phyloP scores from a whole-genome alignment of 495 filamentous ascomycete genomes.

The Pseudoneurospora amorphoporcata region DNA sequence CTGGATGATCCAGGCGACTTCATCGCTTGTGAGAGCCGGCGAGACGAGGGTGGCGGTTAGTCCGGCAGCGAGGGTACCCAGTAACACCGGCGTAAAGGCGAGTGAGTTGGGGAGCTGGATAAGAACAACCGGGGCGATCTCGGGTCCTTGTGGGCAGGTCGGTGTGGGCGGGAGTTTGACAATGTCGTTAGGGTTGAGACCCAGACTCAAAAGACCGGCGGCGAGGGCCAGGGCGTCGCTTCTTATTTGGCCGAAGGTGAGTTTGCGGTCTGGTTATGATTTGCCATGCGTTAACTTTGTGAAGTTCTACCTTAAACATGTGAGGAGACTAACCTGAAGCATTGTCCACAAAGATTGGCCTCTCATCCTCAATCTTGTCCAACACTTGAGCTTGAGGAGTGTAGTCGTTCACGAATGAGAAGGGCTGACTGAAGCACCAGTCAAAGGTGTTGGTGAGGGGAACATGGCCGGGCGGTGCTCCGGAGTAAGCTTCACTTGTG shows the following conservation, averaged over 20 bases:
- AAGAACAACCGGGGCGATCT: conserved; percentile 24
- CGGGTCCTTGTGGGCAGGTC: conserved; percentile 17
- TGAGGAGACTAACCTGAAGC: conserved; percentile 8
- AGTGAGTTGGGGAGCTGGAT: conserved; percentile 26
- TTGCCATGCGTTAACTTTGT: not conserved
- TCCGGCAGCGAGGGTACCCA: conserved; percentile 20
- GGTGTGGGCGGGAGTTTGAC: conserved; percentile 21
- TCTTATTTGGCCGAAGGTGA: conserved; percentile 17
- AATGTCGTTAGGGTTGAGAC: conserved; percentile 13
- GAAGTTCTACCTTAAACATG: not conserved
- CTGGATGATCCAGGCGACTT: conserved; percentile 24
- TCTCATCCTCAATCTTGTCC: conserved; percentile 9
- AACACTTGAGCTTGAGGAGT: conserved; percentile 12
- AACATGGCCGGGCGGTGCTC: conserved; percentile 12
- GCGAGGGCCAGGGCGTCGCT: conserved; percentile 17
- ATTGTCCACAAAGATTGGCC: conserved; percentile 24
- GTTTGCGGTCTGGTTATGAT: conserved; percentile 11
- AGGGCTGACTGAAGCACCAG: conserved; percentile 22
- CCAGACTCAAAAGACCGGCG: conserved; percentile 13
- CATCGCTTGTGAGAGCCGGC: conserved; percentile 25
- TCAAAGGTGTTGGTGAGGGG: conserved; percentile 15
- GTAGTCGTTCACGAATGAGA: conserved; percentile 11
- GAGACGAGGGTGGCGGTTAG: conserved; percentile 25
- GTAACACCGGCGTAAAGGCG: conserved; percentile 17
- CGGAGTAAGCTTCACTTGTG: conserved; percentile 8